Evolutionary conservation across 2,329 filamentous ascomycete species (phyloP).

Genomic region (Colletotrichum sublineola): DNA sequence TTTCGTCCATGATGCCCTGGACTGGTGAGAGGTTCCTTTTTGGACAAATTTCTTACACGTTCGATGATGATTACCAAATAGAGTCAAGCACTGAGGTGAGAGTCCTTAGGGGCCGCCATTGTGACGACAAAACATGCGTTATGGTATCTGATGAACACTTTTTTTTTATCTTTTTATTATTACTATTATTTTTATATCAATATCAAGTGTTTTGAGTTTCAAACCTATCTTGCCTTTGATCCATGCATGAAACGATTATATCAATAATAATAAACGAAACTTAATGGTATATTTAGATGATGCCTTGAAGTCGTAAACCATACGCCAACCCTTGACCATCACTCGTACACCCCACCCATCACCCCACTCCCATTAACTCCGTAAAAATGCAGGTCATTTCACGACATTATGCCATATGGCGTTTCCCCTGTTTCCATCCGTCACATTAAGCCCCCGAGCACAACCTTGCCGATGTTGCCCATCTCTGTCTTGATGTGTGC

Average conservation of each 20-base stretch:
- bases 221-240: slow-evolving; percentile 19
- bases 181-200: neutral
- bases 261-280: slow-evolving; percentile 11
- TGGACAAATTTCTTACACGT: slow-evolving; percentile 44
- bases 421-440: slow-evolving; percentile 4
- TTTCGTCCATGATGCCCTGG: slow-evolving; percentile 45
- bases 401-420: slow-evolving; percentile 21
- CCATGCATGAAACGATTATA: neutral
- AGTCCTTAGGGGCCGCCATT: slow-evolving; percentile 44
- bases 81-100: slow-evolving; percentile 97
- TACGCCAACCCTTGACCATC: slow-evolving; percentile 24
- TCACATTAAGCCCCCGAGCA: slow-evolving; percentile 86
- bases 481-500: slow-evolving; percentile 83
- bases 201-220: neutral
- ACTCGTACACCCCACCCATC: slow-evolving; percentile 6
- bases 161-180: slow-evolving; percentile 21
- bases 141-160: slow-evolving; percentile 62
- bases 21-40: slow-evolving; percentile 35
- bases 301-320: neutral
- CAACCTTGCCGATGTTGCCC: slow-evolving; percentile 87
- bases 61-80: slow-evolving; percentile 88
- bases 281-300: slow-evolving; percentile 35
- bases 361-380: slow-evolving; percentile 12
- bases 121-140: slow-evolving; percentile 56
- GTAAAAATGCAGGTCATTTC: slow-evolving; percentile 40